Evolutionary conservation across 768 basidiomycete genomes (phyloP).

Genomic region (Xanthoconium stramineum): DNA sequence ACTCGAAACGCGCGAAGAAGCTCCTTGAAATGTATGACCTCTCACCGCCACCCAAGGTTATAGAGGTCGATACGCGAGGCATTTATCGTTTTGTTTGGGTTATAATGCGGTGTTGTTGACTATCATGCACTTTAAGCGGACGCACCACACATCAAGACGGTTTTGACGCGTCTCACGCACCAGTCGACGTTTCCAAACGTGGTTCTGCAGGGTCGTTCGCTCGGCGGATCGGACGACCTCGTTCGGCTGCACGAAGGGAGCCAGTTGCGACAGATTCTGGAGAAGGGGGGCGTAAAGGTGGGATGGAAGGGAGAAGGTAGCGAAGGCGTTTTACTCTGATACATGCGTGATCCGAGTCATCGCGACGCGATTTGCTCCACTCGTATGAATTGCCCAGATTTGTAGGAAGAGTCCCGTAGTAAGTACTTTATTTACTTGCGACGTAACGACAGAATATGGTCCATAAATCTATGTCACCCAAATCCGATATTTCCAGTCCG

Average conservation of each 20-base stretch:
- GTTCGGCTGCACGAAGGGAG: slow-evolving; percentile 43
- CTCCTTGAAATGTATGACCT: slow-evolving; percentile 60
- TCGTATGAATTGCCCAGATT: neutral
- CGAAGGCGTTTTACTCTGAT: neutral
- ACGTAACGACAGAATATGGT: slow-evolving; percentile 7
- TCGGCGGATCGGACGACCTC: slow-evolving; percentile 68
- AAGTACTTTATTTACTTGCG: neutral
- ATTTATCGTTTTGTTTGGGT: neutral
- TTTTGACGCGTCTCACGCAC: slow-evolving; percentile 63
- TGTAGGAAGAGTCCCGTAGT: neutral
- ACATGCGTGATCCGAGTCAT: too few species aligned
- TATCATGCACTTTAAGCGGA: slow-evolving; percentile 44
- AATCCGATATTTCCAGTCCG: neutral
- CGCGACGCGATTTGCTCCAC: neutral
- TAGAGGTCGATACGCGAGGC: slow-evolving; percentile 78
- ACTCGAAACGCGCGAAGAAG: slow-evolving; percentile 34
- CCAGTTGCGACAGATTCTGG: slow-evolving; percentile 42
- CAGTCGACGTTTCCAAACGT: slow-evolving; percentile 77
- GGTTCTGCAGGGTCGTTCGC: slow-evolving; percentile 56
- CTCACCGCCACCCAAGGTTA: slow-evolving; percentile 58
- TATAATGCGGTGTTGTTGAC: neutral
- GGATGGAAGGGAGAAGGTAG: slow-evolving; percentile 12
- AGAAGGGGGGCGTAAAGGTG: slow-evolving; percentile 44
- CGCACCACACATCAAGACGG: slow-evolving; percentile 54
- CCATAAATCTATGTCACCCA: neutral